Evolutionary conservation across 169 alveolate genomes (phyloP).

Genomic region (Plasmodium berghei): DNA sequence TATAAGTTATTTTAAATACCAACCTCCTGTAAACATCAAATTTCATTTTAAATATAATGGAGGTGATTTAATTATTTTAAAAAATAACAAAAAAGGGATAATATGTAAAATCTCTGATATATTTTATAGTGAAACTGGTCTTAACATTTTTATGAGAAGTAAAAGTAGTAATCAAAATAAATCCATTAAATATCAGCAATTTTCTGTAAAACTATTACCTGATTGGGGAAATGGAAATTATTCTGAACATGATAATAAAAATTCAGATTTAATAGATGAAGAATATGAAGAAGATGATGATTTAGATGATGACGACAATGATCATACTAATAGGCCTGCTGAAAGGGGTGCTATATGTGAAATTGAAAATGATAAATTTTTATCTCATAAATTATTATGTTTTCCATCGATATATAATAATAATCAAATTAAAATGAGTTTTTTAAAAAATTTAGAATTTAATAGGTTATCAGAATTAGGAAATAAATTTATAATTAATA

Average conservation of each 20-base stretch:
- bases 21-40: conserved; percentile 27
- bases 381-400: conserved; percentile 32
- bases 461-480: conserved; percentile 9
- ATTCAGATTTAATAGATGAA: neutral
- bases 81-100: conserved; percentile 29
- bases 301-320: neutral
- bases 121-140: conserved; percentile 52
- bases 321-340: neutral
- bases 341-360: conserved; percentile 18
- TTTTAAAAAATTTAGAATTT: conserved; percentile 32
- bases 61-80: conserved; percentile 40
- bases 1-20: conserved; percentile 42
- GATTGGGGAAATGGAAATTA: neutral
- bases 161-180: neutral
- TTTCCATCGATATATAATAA: conserved; percentile 12
- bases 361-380: neutral
- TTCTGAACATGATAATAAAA: neutral
- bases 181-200: conserved; percentile 20
- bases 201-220: conserved; percentile 8
- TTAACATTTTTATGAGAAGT: conserved; percentile 15
- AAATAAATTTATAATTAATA: conserved; percentile 9
- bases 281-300: neutral
- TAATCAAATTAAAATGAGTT: conserved; percentile 19
- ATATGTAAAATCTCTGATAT: conserved; percentile 35
- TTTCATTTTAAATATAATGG: conserved; percentile 41